These are phyloP conservation scores for Calonectria naviculata DNA, from an alignment of 2,329 filamentous ascomycete genomes.

Conservation along the genomic window DNA sequence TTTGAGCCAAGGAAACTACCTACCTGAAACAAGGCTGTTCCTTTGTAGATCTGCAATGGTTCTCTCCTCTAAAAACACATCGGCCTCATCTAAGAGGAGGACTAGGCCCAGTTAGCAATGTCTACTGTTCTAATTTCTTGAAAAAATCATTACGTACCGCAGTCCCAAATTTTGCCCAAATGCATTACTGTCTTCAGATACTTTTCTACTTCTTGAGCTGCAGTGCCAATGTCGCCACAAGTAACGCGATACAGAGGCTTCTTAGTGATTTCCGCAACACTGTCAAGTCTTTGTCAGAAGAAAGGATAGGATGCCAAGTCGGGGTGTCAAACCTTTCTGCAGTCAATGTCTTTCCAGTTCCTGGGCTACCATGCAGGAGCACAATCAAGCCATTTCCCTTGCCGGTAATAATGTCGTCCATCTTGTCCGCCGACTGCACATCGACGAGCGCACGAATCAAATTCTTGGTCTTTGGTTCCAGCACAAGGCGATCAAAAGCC, in stretches of 20 bases:
- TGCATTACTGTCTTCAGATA: slow-evolving; percentile 19
- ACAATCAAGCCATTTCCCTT: slow-evolving; percentile 3
- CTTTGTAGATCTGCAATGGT: slow-evolving; percentile 4
- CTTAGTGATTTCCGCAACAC: slow-evolving; percentile 32
- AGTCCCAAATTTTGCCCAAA: neutral
- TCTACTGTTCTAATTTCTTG: too few species aligned
- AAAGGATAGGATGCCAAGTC: neutral
- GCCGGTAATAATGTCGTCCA: neutral
- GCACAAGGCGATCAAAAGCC: neutral
- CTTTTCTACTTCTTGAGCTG: slow-evolving; percentile 33
- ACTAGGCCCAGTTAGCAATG: slow-evolving; percentile 9
- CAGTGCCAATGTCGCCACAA: slow-evolving; percentile 38
- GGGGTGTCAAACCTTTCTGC: neutral
- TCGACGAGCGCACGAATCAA: neutral
- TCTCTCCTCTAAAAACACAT: slow-evolving; percentile 7
- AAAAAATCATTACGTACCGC: neutral
- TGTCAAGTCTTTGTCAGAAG: neutral
- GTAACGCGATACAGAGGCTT: slow-evolving; percentile 42
- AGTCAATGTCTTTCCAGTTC: slow-evolving; percentile 13
- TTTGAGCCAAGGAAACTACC: neutral
- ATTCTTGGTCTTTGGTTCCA: neutral
- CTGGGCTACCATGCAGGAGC: neutral
- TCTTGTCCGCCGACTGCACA: neutral
- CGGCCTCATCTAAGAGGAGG: slow-evolving; percentile 33
- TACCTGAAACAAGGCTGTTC: slow-evolving; percentile 9